Percentiles rank a stretch among this genome's conserved stretches.
These are phyloP conservation scores for Corylus americana DNA, from an alignment of 306 rosid species.

Conservation along the genomic window DNA sequence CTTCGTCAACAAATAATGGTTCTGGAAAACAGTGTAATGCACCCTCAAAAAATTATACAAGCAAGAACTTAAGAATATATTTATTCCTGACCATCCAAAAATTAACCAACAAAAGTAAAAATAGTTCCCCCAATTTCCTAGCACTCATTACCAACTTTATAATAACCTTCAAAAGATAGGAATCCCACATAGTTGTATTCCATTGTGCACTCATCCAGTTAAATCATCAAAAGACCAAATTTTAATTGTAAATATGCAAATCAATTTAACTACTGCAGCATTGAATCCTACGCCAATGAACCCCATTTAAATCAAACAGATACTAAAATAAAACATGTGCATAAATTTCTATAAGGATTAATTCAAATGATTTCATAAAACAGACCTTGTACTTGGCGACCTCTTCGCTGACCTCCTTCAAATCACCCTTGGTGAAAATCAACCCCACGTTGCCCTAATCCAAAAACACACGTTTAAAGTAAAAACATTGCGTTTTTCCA, in stretches of 20 bases:
- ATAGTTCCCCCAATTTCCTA: too few species aligned
- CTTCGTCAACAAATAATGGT: too few species aligned
- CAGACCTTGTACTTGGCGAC: conserved; percentile 92
- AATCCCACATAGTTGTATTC: too few species aligned
- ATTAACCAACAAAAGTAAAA: too few species aligned
- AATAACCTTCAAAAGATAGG: too few species aligned
- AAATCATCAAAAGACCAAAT: too few species aligned
- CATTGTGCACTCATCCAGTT: too few species aligned
- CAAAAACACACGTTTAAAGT: not conserved
- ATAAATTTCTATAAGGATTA: not conserved
- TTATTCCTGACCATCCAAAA: too few species aligned
- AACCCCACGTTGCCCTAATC: conserved; percentile 83
- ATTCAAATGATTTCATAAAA: not conserved
- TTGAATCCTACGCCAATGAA: not conserved
- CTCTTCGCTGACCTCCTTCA: conserved; percentile 95
- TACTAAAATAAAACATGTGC: not conserved
- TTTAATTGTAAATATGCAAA: too few species aligned
- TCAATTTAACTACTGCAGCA: not conserved
- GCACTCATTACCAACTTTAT: too few species aligned
- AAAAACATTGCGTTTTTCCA: not conserved
- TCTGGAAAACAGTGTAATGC: not conserved
- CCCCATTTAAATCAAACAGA: not conserved
- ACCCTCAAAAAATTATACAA: not conserved
- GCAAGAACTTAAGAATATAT: too few species aligned
- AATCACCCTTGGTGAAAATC: conserved; percentile 87